phyloP scores from a whole-genome alignment of 176 grass and related monocot genomes.

The Sorghum bicolor region DNA sequence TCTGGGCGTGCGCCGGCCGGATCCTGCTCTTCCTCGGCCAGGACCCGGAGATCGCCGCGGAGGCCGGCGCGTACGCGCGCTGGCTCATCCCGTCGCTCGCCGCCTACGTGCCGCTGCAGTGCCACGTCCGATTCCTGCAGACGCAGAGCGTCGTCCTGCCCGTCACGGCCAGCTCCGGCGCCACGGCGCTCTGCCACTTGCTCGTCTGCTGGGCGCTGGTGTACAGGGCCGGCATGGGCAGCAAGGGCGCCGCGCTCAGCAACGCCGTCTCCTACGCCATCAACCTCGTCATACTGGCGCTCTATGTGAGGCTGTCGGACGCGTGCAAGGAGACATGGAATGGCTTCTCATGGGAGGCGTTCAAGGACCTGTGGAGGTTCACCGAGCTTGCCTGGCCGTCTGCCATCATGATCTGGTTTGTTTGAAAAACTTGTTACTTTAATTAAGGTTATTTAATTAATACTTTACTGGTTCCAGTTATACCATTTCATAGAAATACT shows the following conservation, averaged over 20 bases:
- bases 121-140: conserved; percentile 21
- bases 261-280: neutral
- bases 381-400: neutral
- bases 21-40: conserved; percentile 50
- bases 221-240: neutral
- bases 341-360: neutral
- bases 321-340: neutral
- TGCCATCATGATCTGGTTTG: neutral
- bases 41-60: conserved; percentile 11
- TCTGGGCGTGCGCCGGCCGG: conserved; percentile 40
- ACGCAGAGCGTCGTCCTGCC: conserved; percentile 14
- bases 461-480: neutral
- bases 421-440: neutral
- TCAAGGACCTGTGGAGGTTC: neutral
- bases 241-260: neutral
- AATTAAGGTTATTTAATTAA: too few species aligned
- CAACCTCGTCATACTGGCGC: neutral
- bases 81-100: conserved; percentile 13
- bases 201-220: neutral
- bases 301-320: neutral
- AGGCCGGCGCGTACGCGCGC: conserved; percentile 7
- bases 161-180: neutral
- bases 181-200: neutral
- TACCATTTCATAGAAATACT: neutral
- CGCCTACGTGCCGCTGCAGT: conserved; percentile 7